Conservation (phyloP, 768 basidiomycete species). For the Auricularia auricula-judae region DNA sequence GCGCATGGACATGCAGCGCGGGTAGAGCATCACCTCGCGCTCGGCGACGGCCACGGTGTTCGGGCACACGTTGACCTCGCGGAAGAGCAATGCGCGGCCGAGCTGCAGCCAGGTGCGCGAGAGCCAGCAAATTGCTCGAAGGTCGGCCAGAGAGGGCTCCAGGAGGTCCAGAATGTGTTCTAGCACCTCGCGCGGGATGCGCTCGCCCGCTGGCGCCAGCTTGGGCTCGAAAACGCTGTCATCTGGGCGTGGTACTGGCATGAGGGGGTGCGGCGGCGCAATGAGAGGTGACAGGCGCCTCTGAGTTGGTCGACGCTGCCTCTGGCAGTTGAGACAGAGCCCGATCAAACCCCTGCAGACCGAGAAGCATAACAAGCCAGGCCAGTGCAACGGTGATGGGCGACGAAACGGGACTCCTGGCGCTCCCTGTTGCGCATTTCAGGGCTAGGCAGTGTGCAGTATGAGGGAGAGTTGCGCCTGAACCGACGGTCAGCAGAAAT, state of each 20-base stretch:
- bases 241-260: background rate
- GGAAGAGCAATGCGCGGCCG: background rate
- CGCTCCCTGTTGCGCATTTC: too few relatives aligned
- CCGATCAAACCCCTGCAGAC: too few relatives aligned
- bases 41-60: background rate
- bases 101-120: background rate
- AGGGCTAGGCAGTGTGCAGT: too few relatives aligned
- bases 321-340: too few relatives aligned
- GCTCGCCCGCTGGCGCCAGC: background rate
- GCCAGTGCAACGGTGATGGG: too few relatives aligned
- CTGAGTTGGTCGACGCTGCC: too few relatives aligned
- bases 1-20: background rate
- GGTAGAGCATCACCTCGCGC: background rate
- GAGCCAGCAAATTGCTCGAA: background rate
- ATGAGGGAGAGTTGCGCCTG: too few relatives aligned
- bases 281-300: too few relatives aligned
- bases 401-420: too few relatives aligned
- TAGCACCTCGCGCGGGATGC: background rate
- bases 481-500: too few relatives aligned
- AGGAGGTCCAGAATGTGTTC: background rate
- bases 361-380: too few relatives aligned
- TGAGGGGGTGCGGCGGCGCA: background rate
- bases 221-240: background rate
- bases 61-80: background rate
- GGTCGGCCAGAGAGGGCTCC: background rate